Evolutionary conservation across 2,329 filamentous ascomycete genomes (phyloP), one percentile per base, ranked within the genome.

Genomic region (Xylariales sp.): DNA sequence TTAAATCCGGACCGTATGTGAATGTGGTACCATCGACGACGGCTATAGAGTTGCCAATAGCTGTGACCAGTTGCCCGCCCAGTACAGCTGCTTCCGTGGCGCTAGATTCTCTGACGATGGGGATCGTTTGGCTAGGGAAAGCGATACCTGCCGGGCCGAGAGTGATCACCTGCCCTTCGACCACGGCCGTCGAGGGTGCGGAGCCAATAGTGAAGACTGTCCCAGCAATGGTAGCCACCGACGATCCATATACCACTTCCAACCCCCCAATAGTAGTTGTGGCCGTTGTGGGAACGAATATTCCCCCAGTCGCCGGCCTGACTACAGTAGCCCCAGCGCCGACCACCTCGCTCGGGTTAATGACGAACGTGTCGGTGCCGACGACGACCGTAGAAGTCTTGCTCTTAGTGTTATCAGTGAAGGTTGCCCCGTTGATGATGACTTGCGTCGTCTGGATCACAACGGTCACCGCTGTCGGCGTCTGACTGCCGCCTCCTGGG

Each of bases 11-110:
- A 1, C 67, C 66, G 46, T 76, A 76, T 1, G 67, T 72, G 38
- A 74, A 56, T 5, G 68, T 72, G 3, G 60, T 65, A 4, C 63
- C 65, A 36, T 62, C 59, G 16, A 73, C 53, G 11, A 73, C 58
- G 6, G 68, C 59, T 12, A 66, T 52, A 10, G 62, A 65, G 11
- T 54, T 51, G 12, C 70, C 71, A 19, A 67, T 57, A 9, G 60
- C 67, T 1, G 69, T 73, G 20, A 72, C 55, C 44, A 73, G 59
- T 43, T 73, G 63, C 14, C 71, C 74, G 31, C 74, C 74, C 8
- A 65, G 57, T 4, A 77, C 64, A 5, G 73, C 55, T 2, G 71
- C 58, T 36, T 72, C 65, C 10, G 64, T 69, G 8, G 66, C 61
- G 12, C 56, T 50, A 0, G 63, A 59, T 2, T 52, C 54, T 1